Evolutionary conservation across 768 basidiomycete genomes (phyloP).

Genomic region (Lactarius hatsudake): DNA sequence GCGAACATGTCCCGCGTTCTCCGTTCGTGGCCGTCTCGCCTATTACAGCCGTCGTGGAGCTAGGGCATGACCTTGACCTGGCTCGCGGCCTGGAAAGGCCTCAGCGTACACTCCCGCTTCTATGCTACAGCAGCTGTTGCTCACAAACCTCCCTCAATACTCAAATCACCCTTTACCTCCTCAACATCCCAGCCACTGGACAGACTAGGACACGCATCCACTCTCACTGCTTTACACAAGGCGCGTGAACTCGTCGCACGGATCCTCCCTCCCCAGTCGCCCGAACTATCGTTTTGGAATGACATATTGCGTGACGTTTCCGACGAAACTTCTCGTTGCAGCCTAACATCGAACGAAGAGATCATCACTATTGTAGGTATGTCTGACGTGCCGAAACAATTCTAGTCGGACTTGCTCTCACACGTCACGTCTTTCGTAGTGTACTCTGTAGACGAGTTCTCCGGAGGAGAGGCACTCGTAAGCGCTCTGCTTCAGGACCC

Average conservation of each 20-base stretch:
- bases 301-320: constrained; percentile 15
- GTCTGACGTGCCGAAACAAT: background rate
- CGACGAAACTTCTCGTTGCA: constrained; percentile 15
- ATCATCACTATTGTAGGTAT: constrained; percentile 19
- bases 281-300: constrained; percentile 22
- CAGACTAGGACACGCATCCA: constrained; percentile 17
- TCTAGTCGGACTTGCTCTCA: background rate
- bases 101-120: background rate
- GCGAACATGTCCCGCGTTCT: constrained; percentile 15
- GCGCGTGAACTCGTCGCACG: constrained; percentile 18
- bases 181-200: background rate
- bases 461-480: constrained; percentile 56
- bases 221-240: constrained; percentile 22
- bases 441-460: constrained; percentile 52
- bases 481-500: constrained; percentile 72
- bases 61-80: background rate
- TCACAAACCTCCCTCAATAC: background rate
- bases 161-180: background rate
- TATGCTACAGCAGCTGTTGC: background rate
- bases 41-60: background rate
- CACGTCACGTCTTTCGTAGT: constrained; percentile 42
- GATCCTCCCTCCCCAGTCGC: constrained; percentile 21
- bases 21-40: background rate
- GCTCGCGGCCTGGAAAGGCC: background rate
- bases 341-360: constrained; percentile 1